phyloP scores from a whole-genome alignment of 805 yeast genomes.

The Millerozyma miso region DNA sequence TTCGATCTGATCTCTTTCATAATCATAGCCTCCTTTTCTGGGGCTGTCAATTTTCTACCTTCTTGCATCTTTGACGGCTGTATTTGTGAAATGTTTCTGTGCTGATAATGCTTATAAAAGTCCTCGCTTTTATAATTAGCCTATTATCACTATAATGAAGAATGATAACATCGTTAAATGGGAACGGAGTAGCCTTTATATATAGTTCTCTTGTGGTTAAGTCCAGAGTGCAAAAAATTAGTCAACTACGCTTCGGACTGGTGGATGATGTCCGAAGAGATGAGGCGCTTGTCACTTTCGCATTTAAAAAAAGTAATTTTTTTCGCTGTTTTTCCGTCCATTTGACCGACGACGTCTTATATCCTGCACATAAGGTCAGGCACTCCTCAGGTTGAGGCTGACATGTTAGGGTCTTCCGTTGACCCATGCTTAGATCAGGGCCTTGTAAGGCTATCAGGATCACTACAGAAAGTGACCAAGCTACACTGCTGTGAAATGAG shows the following conservation, averaged over 20 bases:
- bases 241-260: neutral
- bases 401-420: neutral
- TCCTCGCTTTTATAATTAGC: no score
- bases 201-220: neutral
- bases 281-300: neutral
- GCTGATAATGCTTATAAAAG: no score
- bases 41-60: slow-evolving; percentile 26
- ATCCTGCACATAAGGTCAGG: neutral
- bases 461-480: no score
- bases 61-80: neutral
- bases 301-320: neutral
- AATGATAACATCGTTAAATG: no score
- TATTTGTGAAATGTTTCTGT: no score
- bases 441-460: no score
- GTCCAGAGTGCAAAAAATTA: neutral
- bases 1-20: slow-evolving; percentile 41
- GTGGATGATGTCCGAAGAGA: neutral
- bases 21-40: slow-evolving; percentile 43
- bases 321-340: neutral
- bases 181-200: no score
- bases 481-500: no score
- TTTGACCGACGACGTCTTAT: neutral
- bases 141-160: no score
- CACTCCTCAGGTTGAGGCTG: neutral
- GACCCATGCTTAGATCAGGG: no score